Evolutionary conservation across 106 monocot species (phyloP).

Genomic region (Alisma plantagoaquatica): DNA sequence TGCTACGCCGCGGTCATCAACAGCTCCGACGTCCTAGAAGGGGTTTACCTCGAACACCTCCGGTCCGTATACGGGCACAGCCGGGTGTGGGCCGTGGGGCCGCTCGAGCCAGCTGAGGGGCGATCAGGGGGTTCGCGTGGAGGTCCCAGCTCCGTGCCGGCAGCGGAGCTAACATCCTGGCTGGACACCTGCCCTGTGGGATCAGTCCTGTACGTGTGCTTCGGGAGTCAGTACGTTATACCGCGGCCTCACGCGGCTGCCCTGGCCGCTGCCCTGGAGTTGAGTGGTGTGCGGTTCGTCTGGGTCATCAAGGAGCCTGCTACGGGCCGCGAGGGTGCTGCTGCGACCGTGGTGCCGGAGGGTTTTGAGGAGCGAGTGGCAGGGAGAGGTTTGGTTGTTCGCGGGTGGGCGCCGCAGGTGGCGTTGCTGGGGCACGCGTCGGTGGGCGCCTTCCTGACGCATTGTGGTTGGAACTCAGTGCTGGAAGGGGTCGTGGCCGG

Average conservation of each 20-base stretch:
- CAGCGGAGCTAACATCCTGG: conserved; percentile 16
- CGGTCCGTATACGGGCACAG: conserved; percentile 15
- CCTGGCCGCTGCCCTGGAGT: conserved; percentile 28
- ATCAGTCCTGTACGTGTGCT: conserved; percentile 33
- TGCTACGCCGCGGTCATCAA: conserved; percentile 43
- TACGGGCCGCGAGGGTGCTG: not conserved
- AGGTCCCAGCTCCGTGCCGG: conserved; percentile 9
- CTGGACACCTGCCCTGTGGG: conserved; percentile 14
- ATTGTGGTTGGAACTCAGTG: conserved; percentile 20
- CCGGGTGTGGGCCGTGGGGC: conserved; percentile 63
- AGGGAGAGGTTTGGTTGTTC: conserved; percentile 21
- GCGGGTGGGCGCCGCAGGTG: conserved; percentile 36
- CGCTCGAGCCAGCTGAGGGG: conserved; percentile 7
- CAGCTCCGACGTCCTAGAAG: conserved; percentile 35
- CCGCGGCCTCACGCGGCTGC: conserved; percentile 7
- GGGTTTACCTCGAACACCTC: conserved; percentile 19
- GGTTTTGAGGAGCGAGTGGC: conserved; percentile 27
- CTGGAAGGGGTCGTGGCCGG: conserved; percentile 8
- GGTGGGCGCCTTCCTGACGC: conserved; percentile 11
- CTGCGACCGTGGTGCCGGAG: conserved; percentile 19
- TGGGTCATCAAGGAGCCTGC: conserved; percentile 18
- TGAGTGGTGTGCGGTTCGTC: conserved; percentile 22
- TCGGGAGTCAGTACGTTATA: conserved; percentile 26
- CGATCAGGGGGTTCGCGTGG: no score
- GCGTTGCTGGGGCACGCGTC: conserved; percentile 1